Conservation (phyloP, 106 monocot species). For the Cymbidium sinense region DNA sequence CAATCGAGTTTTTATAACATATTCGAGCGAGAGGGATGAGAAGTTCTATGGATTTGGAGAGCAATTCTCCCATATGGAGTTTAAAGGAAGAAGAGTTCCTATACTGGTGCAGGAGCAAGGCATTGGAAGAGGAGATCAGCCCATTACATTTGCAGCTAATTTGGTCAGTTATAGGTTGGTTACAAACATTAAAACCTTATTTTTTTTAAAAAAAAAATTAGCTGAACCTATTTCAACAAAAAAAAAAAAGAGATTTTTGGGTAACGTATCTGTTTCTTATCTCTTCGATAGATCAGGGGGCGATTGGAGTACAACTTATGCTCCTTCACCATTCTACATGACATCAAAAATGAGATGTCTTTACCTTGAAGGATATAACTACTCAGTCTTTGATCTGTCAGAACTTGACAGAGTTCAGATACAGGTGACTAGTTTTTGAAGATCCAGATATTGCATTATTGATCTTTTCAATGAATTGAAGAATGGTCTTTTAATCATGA, state of each 20-base stretch:
- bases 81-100: slow-evolving; percentile 73
- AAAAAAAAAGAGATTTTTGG: neutral
- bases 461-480: neutral
- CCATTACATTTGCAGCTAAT: slow-evolving; percentile 78
- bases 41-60: slow-evolving; percentile 85
- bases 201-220: too few species aligned
- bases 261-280: neutral
- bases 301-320: slow-evolving; percentile 86
- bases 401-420: slow-evolving; percentile 72
- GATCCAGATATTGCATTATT: neutral
- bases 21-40: slow-evolving; percentile 60
- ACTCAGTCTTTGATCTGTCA: slow-evolving; percentile 73
- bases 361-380: slow-evolving; percentile 73
- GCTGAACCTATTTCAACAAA: too few species aligned
- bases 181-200: neutral
- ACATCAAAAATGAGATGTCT: slow-evolving; percentile 80
- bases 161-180: slow-evolving; percentile 73
- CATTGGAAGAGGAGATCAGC: slow-evolving; percentile 94
- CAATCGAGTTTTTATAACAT: slow-evolving; percentile 56
- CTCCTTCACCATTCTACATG: slow-evolving; percentile 88
- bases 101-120: slow-evolving; percentile 91
- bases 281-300: slow-evolving; percentile 55
- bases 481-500: neutral
- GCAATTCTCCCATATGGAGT: slow-evolving; percentile 79
- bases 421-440: slow-evolving; percentile 35